Evolutionary conservation across 108 stramenopile genomes (phyloP), one percentile per base, ranked within the genome.

Genomic region (Skeletonema grethae): DNA sequence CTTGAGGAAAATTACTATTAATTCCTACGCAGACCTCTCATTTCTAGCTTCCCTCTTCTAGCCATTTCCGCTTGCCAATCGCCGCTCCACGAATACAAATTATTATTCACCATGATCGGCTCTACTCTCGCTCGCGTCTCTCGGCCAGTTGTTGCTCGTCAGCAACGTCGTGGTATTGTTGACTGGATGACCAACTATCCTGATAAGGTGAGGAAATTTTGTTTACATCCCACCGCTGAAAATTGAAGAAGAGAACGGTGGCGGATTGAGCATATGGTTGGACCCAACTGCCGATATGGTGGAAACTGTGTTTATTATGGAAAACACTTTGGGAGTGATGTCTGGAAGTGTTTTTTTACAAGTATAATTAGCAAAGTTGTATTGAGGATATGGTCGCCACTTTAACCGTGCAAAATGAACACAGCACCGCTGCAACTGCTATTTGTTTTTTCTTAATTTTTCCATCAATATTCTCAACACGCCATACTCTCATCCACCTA

Each of bases 121-220:
- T 57, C 70, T 58, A 75, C 84, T 36, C 39, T 69, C 24, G 38
- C 77, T 56, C 76, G 78, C 18, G 70, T 60, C 34, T 55, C 76
- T 60, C 66, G 9, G n/a, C 60, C 75, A n/a, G 29, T 50, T 30
- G 58, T 38, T 59, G 35, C 24, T 25, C 64, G 69, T 43, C 78
- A 75, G 16, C 87, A 88, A 70, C 73, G 70, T 50, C 84, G 89
- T 63, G 72, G 77, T 11, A 68, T 93, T 63, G 62, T 93, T 28
- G 73, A 89, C 63, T 93, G 82, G 63, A 61, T 93, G 77, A 81
- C 79, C 48, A 89, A 93, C 63, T 90, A 90, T 60, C 92, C 92
- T 48, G 88, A 90, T 71, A 88, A 84, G 89, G 92, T 93, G 67
- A 66, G 91, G 4, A 7, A 12, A 34, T 34, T 34, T 3, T 28